phyloP scores from a whole-genome alignment of 1,284 basidiomycete genomes.

The Bondarzewia mesenterica region DNA sequence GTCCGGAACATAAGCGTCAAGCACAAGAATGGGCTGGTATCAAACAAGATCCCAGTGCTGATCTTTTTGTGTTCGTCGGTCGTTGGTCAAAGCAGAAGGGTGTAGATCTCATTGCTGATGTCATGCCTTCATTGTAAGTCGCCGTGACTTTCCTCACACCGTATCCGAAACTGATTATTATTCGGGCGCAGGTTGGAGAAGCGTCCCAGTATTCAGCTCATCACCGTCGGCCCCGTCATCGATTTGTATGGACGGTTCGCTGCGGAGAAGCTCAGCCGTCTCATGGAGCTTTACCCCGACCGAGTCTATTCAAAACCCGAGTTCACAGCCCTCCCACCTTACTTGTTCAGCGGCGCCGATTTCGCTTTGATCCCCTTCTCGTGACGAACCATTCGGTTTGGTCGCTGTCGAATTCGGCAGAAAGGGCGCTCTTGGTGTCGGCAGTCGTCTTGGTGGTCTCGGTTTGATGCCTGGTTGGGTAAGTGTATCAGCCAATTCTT shows the following conservation, averaged over 20 bases:
- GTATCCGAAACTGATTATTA: conserved; percentile 8
- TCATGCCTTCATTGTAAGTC: conserved; percentile 78
- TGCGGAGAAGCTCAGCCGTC: conserved; percentile 82
- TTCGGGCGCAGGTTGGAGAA: conserved; percentile 62
- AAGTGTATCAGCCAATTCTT: conserved; percentile 23
- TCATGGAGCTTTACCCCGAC: conserved; percentile 93
- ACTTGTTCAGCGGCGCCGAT: conserved; percentile 88
- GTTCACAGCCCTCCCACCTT: conserved; percentile 89
- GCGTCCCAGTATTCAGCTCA: conserved; percentile 76
- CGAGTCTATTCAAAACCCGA: conserved; percentile 90
- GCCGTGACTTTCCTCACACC: conserved; percentile 5
- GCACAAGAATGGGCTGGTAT: conserved; percentile 92
- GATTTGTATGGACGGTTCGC: conserved; percentile 91
- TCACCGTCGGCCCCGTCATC: conserved; percentile 88
- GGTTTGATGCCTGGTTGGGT: conserved; percentile 97
- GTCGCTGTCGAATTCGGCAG: conserved; percentile 93
- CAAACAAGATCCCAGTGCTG: conserved; percentile 81
- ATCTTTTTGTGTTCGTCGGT: conserved; percentile 91
- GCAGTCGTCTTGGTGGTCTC: conserved; percentile 85
- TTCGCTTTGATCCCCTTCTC: conserved; percentile 90
- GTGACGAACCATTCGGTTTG: conserved; percentile 91
- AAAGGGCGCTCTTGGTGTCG: conserved; percentile 91
- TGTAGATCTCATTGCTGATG: conserved; percentile 90
- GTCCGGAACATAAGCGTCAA: conserved; percentile 83
- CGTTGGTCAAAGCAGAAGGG: conserved; percentile 97